A percentile compares a stretch with the other conserved stretches of the same genome.
Evolutionary conservation across 179 eudicot species (phyloP).

Genomic region (Silene noctiflora): DNA sequence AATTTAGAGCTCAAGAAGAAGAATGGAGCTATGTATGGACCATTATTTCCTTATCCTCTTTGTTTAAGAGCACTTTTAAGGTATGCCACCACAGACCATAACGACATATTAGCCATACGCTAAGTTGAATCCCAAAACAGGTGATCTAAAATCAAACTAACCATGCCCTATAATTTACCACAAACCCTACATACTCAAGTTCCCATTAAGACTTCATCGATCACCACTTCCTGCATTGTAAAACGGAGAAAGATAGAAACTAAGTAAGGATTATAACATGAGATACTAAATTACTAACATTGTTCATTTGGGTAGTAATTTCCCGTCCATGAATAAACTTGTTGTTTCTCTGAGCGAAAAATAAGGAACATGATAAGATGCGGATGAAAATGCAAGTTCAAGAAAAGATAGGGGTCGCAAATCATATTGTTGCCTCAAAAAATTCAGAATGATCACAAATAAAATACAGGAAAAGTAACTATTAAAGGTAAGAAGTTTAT

Average conservation of each 20-base stretch:
- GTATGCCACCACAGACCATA: not conserved
- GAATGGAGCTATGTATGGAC: too few relatives aligned
- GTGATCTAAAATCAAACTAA: not conserved
- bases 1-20: too few relatives aligned
- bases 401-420: too few relatives aligned
- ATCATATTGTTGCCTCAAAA: too few relatives aligned
- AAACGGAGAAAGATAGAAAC: not conserved
- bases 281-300: not conserved
- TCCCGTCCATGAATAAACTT: not conserved
- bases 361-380: too few relatives aligned
- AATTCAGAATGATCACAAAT: too few relatives aligned
- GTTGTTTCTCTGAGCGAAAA: not conserved
- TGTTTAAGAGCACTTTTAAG: too few relatives aligned
- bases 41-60: too few relatives aligned
- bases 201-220: slow-evolving; percentile 21
- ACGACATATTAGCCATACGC: not conserved
- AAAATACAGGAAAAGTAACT: too few relatives aligned
- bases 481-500: too few relatives aligned
- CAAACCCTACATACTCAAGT: slow-evolving; percentile 5
- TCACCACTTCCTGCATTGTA: slow-evolving; percentile 39
- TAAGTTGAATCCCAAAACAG: not conserved
- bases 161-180: slow-evolving; percentile 1
- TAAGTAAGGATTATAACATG: not conserved
- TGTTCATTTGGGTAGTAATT: not conserved
- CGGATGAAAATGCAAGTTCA: too few relatives aligned